Evolutionary conservation across 768 basidiomycete genomes (phyloP), one percentile per base, ranked within the genome.

Genomic region (Leccinum fibrillosum): DNA sequence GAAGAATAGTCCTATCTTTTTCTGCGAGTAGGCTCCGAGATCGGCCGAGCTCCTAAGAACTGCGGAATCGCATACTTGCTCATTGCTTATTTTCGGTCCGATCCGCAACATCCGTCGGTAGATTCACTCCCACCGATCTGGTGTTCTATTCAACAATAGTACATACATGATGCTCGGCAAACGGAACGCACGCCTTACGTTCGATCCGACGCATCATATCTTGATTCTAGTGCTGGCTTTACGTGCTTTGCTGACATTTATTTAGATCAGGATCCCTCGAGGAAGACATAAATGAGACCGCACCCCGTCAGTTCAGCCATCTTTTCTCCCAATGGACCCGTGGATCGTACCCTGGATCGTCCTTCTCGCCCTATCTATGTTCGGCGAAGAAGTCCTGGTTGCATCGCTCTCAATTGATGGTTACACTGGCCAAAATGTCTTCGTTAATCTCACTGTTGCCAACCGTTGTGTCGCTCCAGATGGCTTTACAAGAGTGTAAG

Each of bases 401-500:
- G 25, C 25, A 21, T 55, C 53, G 10, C 56, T 55, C 32, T 30
- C 53, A 34, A 56, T 25, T 17, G 15, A 37, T 25, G 26, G 5
- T 47, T 5, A n/a, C n/a, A 23, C n/a, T 45, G 9, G 2, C 30
- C 30, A 42, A 39, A 54, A 4, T n/a, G 30, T 53, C 21, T 45
- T 17, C 2, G n/a, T 52, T 11, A 37, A 44, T 37, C 60, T 58
- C 32, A 42, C 53, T 4, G 15, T 52, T 25, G 50, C 50, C 4
- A 58, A 62, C 37, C 21, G 50, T 10, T 62, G 60, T 26, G 45
- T 62, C 13, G 53, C 52, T 21, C 62, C 61, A 7, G 62, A 62
- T 45, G 61, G 62, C 37, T 57, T 62, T 44, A 50, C 62, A 15
- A 51, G 62, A 52, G 23, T 51, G 62, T 62, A 52, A 10, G 62